Evolutionary conservation across 1,139 yeast species (phyloP).

Genomic region (Ogataea hybrid): DNA sequence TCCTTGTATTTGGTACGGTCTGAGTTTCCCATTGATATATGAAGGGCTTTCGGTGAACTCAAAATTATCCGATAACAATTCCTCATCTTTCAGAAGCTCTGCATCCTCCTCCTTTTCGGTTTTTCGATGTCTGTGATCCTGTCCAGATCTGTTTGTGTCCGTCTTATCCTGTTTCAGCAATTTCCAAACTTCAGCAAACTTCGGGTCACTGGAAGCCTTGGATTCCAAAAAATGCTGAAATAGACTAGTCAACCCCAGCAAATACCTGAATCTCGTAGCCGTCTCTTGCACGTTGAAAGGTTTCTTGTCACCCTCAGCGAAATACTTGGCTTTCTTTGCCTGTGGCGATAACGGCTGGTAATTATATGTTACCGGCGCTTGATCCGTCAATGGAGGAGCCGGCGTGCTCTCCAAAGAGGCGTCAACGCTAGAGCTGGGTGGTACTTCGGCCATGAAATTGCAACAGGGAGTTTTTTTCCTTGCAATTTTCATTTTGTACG

Average conservation of each 20-base stretch:
- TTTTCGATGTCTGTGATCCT: slow-evolving; percentile 39
- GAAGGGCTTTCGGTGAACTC: slow-evolving; percentile 68
- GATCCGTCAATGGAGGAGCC: slow-evolving; percentile 2
- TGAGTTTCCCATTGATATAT: slow-evolving; percentile 58
- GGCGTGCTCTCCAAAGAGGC: slow-evolving; percentile 15
- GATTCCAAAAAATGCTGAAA: too few relatives aligned
- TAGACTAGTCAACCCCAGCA: too few relatives aligned
- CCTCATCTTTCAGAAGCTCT: slow-evolving; percentile 55
- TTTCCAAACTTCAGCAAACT: too few relatives aligned
- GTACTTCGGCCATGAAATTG: slow-evolving; percentile 7
- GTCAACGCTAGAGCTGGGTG: slow-evolving; percentile 12
- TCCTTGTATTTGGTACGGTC: slow-evolving; percentile 89
- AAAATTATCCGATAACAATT: slow-evolving; percentile 38
- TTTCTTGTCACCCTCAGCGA: too few relatives aligned
- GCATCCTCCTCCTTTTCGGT: slow-evolving; percentile 60
- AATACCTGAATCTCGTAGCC: too few relatives aligned
- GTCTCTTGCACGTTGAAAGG: too few relatives aligned
- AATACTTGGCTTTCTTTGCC: slow-evolving; percentile 36
- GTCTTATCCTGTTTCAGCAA: slow-evolving; percentile 38
- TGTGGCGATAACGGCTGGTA: slow-evolving; percentile 13
- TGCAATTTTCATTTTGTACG: slow-evolving; percentile 4
- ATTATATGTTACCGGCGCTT: slow-evolving; percentile 16
- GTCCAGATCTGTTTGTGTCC: slow-evolving; percentile 13
- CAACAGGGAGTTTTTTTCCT: slow-evolving; percentile 1
- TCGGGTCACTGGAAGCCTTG: too few relatives aligned